These are phyloP conservation scores for Hemisphaericaspora lyxosophila DNA, from an alignment of 1,139 yeast genomes.

Conservation along the genomic window DNA sequence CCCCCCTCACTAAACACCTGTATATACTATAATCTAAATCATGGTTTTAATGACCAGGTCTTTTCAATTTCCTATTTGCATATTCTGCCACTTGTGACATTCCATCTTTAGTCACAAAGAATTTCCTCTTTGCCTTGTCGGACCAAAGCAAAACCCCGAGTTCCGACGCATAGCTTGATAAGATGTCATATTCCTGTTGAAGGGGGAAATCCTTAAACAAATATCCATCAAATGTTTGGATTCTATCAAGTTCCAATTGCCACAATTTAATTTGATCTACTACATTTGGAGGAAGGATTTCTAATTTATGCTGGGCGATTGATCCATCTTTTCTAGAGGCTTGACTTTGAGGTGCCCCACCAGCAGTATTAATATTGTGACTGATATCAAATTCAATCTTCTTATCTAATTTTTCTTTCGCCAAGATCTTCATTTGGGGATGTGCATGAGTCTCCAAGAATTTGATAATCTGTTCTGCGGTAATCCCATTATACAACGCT, in stretches of 20 bases:
- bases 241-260: constrained; percentile 95
- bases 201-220: constrained; percentile 81
- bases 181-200: constrained; percentile 71
- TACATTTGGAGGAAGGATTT: constrained; percentile 88
- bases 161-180: constrained; percentile 80
- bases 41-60: constrained; percentile 1
- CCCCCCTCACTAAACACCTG: constrained; percentile 2
- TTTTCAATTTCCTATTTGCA: constrained; percentile 60
- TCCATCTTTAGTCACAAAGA: constrained; percentile 83
- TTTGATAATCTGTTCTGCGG: constrained; percentile 90
- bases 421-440: constrained; percentile 78
- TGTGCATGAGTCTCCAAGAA: constrained; percentile 92
- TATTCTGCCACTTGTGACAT: constrained; percentile 82
- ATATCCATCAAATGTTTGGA: constrained; percentile 84
- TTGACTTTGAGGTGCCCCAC: constrained; percentile 34
- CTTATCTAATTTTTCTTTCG: constrained; percentile 66
- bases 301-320: constrained; percentile 49
- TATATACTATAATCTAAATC: constrained; percentile 3
- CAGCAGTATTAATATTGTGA: constrained; percentile 53
- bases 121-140: constrained; percentile 68
- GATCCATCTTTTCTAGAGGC: constrained; percentile 21
- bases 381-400: constrained; percentile 65
- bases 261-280: constrained; percentile 93
- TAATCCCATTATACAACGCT: constrained; percentile 85
- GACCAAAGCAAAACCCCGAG: constrained; percentile 89